Conservation (phyloP, 1,139 yeast species). For the Hansenula sp. region DNA sequence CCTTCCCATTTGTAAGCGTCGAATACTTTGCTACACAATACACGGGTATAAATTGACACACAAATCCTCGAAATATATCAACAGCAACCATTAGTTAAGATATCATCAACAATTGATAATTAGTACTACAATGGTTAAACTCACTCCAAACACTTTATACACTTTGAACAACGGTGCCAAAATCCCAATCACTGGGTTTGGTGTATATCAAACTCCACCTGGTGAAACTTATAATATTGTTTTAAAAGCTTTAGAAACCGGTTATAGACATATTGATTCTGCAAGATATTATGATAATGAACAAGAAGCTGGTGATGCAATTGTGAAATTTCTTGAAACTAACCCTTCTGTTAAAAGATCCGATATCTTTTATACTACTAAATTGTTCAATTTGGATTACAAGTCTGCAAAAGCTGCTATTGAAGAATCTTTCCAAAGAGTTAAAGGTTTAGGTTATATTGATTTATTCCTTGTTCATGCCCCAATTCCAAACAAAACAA, state of each 20-base stretch:
- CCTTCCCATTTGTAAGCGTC: too few species aligned
- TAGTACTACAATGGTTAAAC: too few species aligned
- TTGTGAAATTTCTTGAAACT: slow-evolving; percentile 40
- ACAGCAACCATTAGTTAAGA: too few species aligned
- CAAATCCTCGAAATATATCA: too few species aligned
- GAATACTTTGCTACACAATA: too few species aligned
- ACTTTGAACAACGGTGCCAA: slow-evolving; percentile 23
- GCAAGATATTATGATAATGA: slow-evolving; percentile 42
- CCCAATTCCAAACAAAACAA: slow-evolving; percentile 30
- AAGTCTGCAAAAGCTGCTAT: slow-evolving; percentile 51
- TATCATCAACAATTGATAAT: too few species aligned
- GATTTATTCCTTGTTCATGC: slow-evolving; percentile 38
- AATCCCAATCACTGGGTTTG: slow-evolving; percentile 9
- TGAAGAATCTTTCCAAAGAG: slow-evolving; percentile 41
- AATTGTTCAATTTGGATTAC: slow-evolving; percentile 43
- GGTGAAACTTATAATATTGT: slow-evolving; percentile 22
- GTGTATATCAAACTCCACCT: slow-evolving; percentile 13
- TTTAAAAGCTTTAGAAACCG: slow-evolving; percentile 38
- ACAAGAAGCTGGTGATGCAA: slow-evolving; percentile 35
- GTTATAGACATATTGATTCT: slow-evolving; percentile 51
- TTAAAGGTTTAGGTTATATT: slow-evolving; percentile 36
- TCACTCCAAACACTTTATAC: slow-evolving; percentile 1
- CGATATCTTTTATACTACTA: slow-evolving; percentile 33
- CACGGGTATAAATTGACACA: too few species aligned
- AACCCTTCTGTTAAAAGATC: slow-evolving; percentile 40